Evolutionary conservation across 805 yeast species (phyloP), one percentile per base, ranked within the genome.

Genomic region (Metschnikowia amazonensis): DNA sequence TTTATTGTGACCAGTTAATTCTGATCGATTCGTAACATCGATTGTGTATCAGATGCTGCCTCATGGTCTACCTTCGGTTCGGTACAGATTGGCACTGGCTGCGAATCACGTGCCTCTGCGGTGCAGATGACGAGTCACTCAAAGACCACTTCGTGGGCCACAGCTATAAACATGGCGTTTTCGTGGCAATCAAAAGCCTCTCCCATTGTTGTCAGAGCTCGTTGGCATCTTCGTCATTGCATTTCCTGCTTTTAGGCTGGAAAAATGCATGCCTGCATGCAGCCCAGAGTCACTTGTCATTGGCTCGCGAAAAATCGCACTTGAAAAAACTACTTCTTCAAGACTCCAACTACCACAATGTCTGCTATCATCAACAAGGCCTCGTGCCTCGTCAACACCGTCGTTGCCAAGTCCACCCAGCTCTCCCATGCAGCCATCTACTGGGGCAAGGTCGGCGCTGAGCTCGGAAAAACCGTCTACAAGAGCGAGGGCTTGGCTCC

Each of bases 401-500:
- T 61, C 42, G 64, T 70, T 42, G 49, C 66, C 54, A 69, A 65
- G 58, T 57, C 75, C 47, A 63, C 69, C 43, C 65, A 67, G 53
- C 56, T 66, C 28, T 61, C 68, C 55, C 78, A 83, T 70, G 59
- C 74, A 51, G 75, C 90, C 47, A 66, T 87, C 48, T 94, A 88
- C 85, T 94, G 94, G 86, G 72, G 82, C 46, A 81, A 81, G 72
- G 87, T 82, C 49, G 63, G 71, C 45, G 81, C 75, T 51, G 86
- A 81, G 66, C 64, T 81, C 57, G 81, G 77, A 49, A 86, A 86
- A 70, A 79, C 81, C 68, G 86, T 94, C 51, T 94, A 92, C 80
- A 72, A 82, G 63, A 86, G 86, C 70, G 99, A 94, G 75, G 95
- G 89, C 53, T 74, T 94, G 59, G 87, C 95, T 51, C 98, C 98